These are phyloP conservation scores for Arctium minus DNA, from an alignment of 129 eudicot species.

Conservation along the genomic window DNA sequence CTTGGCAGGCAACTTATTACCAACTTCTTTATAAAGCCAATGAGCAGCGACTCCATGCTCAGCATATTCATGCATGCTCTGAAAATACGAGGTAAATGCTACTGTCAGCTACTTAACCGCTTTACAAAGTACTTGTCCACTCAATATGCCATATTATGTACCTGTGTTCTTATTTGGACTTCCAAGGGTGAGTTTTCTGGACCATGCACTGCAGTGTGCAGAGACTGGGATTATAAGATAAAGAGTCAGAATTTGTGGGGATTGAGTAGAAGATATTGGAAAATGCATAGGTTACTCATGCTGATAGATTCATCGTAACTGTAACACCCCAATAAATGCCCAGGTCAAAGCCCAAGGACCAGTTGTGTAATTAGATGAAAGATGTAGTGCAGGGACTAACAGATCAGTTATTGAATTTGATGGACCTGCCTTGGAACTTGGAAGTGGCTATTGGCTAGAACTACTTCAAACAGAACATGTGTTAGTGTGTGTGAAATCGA, in stretches of 20 bases:
- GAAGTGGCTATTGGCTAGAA: too few species aligned
- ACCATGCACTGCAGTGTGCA: constrained; percentile 95
- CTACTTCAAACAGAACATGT: too few species aligned
- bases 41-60: constrained; percentile 99
- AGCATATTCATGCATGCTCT: constrained; percentile 98
- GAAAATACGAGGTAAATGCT: constrained; percentile 2
- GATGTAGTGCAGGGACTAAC: not conserved
- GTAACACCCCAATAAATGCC: not conserved
- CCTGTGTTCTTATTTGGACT: constrained; percentile 98
- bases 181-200: constrained; percentile 87
- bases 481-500: too few species aligned
- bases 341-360: not conserved
- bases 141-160: constrained; percentile 13
- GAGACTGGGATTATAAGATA: constrained; percentile 60
- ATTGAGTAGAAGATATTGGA: constrained; percentile 4
- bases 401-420: not conserved
- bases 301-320: not conserved
- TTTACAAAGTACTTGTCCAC: not conserved
- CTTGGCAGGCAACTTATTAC: constrained; percentile 41
- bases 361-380: not conserved
- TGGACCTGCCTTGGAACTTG: too few species aligned
- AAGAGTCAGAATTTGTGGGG: constrained; percentile 22
- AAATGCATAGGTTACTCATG: not conserved
- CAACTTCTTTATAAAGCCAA: constrained; percentile 98
- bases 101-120: not conserved